A percentile compares a stretch with the other conserved stretches of the same genome.
Evolutionary conservation across 2,329 filamentous ascomycete genomes (phyloP).

Genomic region (Ascochyta fabae): DNA sequence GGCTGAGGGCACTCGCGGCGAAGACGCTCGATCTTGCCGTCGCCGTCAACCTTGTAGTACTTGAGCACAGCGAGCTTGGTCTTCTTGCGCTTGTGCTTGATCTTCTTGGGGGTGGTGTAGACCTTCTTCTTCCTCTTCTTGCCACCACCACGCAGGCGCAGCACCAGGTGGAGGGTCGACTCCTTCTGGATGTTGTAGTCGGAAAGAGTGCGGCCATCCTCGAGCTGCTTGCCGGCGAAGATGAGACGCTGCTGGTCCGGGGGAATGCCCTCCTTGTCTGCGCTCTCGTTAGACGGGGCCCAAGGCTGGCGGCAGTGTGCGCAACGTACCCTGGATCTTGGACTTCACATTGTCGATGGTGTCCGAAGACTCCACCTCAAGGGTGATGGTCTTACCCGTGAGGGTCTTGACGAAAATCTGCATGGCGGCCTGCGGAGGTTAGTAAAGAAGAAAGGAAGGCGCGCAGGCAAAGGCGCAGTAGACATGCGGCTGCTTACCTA

Average conservation of each 20-base stretch:
- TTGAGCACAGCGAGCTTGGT: slow-evolving; percentile 99
- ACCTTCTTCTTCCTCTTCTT: slow-evolving; percentile 99
- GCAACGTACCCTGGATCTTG: slow-evolving; percentile 75
- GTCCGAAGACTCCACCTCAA: slow-evolving; percentile 99
- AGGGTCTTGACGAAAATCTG: slow-evolving; percentile 68
- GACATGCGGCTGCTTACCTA: slow-evolving; percentile 54
- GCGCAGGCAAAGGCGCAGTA: not conserved
- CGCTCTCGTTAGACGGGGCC: slow-evolving; percentile 44
- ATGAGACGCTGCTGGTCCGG: slow-evolving; percentile 99
- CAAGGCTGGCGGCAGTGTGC: not conserved
- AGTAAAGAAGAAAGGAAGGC: slow-evolving; percentile 16
- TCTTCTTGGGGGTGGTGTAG: slow-evolving; percentile 99
- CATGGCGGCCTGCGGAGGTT: slow-evolving; percentile 49
- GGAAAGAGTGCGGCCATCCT: slow-evolving; percentile 97
- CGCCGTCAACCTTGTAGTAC: slow-evolving; percentile 99
- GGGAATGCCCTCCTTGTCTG: slow-evolving; percentile 99
- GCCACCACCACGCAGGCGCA: slow-evolving; percentile 95
- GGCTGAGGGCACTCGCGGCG: slow-evolving; percentile 89
- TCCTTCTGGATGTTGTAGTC: slow-evolving; percentile 99
- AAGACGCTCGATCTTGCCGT: slow-evolving; percentile 99
- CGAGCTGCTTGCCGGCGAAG: slow-evolving; percentile 99
- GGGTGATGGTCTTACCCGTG: slow-evolving; percentile 99
- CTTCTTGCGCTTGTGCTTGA: slow-evolving; percentile 99
- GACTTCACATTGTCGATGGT: slow-evolving; percentile 99
- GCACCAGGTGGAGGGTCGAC: slow-evolving; percentile 96